Percentiles rank a stretch among this genome's conserved stretches.
phyloP scores from a whole-genome alignment of 2,329 filamentous ascomycete species.

The Aureobasidium sp. region DNA sequence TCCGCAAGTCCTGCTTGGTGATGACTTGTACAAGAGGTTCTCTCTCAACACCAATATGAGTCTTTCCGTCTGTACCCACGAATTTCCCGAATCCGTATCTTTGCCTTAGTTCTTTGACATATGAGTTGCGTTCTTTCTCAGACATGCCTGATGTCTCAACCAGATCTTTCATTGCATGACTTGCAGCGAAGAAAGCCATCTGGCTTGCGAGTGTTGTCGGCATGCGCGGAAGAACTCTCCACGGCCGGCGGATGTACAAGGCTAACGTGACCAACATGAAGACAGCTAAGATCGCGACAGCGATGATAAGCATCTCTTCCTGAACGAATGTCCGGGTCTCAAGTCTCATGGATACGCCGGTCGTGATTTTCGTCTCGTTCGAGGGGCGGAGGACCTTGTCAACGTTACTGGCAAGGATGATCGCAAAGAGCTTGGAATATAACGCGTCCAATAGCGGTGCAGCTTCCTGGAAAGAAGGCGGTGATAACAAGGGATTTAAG shows the following conservation, averaged over 20 bases:
- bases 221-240: slow-evolving; percentile 43
- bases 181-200: slow-evolving; percentile 44
- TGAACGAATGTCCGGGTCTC: no score
- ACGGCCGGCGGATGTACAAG: slow-evolving; percentile 39
- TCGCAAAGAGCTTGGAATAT: slow-evolving; percentile 37
- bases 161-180: slow-evolving; percentile 35
- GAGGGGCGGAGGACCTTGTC: slow-evolving; percentile 31
- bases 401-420: slow-evolving; percentile 39
- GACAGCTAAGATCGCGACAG: slow-evolving; percentile 35
- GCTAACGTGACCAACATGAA: slow-evolving; percentile 39
- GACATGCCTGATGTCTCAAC: slow-evolving; percentile 21
- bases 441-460: slow-evolving; percentile 22
- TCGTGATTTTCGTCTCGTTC: not conserved
- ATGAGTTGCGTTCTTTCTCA: slow-evolving; percentile 19
- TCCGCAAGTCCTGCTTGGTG: not conserved
- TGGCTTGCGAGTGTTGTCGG: slow-evolving; percentile 46
- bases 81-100: slow-evolving; percentile 46
- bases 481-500: slow-evolving; percentile 30
- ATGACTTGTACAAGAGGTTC: slow-evolving; percentile 31
- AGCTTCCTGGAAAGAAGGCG: slow-evolving; percentile 30
- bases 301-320: no score
- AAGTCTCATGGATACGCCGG: slow-evolving; percentile 14
- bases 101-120: slow-evolving; percentile 20
- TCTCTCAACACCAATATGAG: slow-evolving; percentile 48
- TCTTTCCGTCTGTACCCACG: slow-evolving; percentile 41